These are phyloP conservation scores for Thermoascus crustaceus DNA, from an alignment of 2,329 filamentous ascomycete species.

Conservation along the genomic window DNA sequence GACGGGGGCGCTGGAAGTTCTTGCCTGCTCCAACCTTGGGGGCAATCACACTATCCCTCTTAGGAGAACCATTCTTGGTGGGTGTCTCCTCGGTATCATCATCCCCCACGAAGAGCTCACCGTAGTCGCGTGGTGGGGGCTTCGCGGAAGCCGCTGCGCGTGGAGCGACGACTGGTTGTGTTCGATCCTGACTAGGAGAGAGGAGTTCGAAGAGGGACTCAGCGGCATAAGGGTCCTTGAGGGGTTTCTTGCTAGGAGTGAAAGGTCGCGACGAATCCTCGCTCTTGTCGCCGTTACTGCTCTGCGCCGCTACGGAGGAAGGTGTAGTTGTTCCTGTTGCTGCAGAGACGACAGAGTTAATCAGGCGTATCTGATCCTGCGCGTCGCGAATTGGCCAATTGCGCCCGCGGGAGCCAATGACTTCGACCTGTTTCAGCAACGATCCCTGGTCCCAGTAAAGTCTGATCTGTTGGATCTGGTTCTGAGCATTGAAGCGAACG, in stretches of 20 bases:
- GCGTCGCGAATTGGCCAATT: slow-evolving; percentile 94
- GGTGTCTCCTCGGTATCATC: slow-evolving; percentile 17
- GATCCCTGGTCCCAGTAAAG: slow-evolving; percentile 93
- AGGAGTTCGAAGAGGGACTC: slow-evolving; percentile 61
- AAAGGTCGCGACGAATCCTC: slow-evolving; percentile 7
- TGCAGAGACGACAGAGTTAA: slow-evolving; percentile 45
- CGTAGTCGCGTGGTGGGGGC: slow-evolving; percentile 57
- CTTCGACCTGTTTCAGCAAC: slow-evolving; percentile 83
- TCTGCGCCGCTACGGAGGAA: too few species aligned
- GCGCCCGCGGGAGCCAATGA: slow-evolving; percentile 80
- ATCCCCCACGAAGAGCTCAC: slow-evolving; percentile 55
- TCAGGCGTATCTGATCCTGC: slow-evolving; percentile 72
- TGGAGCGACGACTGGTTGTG: slow-evolving; percentile 52
- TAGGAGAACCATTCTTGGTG: slow-evolving; percentile 15
- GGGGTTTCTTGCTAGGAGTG: slow-evolving; percentile 32
- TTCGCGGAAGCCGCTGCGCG: slow-evolving; percentile 57
- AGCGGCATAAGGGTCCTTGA: slow-evolving; percentile 37
- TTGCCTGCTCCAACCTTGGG: slow-evolving; percentile 44
- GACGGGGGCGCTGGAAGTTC: slow-evolving; percentile 45
- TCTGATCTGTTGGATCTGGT: slow-evolving; percentile 79
- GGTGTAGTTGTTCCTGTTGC: slow-evolving; percentile 18
- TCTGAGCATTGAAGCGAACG: slow-evolving; percentile 67
- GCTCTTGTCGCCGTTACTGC: too few species aligned
- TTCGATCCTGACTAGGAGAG: slow-evolving; percentile 50
- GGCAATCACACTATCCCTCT: slow-evolving; percentile 24